Evolutionary conservation across 2,329 filamentous ascomycete genomes (phyloP).

Genomic region (Xylariaceae sp.): DNA sequence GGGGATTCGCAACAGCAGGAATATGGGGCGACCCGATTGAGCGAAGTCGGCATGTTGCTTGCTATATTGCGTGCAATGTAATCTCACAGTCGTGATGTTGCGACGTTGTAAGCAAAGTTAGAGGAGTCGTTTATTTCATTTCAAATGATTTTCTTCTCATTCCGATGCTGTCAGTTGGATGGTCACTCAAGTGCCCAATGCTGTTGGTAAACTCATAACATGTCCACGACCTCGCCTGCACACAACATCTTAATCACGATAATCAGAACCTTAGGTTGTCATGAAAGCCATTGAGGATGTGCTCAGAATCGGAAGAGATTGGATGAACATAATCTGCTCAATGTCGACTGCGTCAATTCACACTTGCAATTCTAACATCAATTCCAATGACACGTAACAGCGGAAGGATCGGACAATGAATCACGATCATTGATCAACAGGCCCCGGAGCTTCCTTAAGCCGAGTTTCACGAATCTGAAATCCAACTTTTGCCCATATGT

Average conservation of each 20-base stretch:
- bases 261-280: background rate
- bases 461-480: conserved; percentile 27
- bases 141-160: background rate
- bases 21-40: background rate
- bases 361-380: too few species aligned
- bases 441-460: conserved; percentile 37
- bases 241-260: background rate
- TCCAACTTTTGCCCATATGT: background rate
- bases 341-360: background rate
- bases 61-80: background rate
- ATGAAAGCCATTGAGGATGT: background rate
- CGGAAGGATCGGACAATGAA: too few species aligned
- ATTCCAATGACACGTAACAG: too few species aligned
- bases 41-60: background rate
- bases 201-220: background rate
- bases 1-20: too few species aligned
- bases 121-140: background rate
- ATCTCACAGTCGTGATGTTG: background rate
- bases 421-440: too few species aligned
- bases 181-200: background rate
- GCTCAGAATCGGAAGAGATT: background rate
- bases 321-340: background rate
- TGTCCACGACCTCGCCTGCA: background rate
- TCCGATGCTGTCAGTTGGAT: background rate
- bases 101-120: background rate